Percentiles rank a stretch among this genome's conserved stretches.
Conservation (phyloP, 2,329 filamentous ascomycete genomes). For the Apiospora phragmitis region DNA sequence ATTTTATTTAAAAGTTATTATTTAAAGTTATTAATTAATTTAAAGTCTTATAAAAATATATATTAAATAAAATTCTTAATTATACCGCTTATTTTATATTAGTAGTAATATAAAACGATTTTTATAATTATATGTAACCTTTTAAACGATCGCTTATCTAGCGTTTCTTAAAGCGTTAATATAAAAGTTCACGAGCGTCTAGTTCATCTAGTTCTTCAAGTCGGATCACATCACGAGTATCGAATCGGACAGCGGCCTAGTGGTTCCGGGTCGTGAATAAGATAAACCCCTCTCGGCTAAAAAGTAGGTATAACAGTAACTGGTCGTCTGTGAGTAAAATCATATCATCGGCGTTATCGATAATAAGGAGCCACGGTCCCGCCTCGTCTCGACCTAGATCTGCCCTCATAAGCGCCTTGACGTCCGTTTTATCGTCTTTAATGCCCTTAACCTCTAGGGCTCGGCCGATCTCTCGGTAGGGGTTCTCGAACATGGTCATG, state of each 20-base stretch:
- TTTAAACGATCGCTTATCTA: conserved; percentile 3
- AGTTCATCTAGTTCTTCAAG: background rate
- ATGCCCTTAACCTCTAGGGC: background rate
- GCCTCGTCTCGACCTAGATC: background rate
- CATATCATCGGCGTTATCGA: background rate
- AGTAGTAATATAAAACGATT: no score
- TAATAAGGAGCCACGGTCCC: background rate
- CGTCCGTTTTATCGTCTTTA: background rate
- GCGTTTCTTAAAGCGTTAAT: background rate
- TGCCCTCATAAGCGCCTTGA: conserved; percentile 25
- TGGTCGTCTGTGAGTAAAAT: background rate
- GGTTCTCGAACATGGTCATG: background rate
- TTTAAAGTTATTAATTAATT: no score
- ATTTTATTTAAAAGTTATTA: no score
- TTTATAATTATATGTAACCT: no score
- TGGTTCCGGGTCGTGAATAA: background rate
- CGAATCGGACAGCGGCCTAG: background rate
- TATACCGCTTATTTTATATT: no score
- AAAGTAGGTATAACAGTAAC: background rate
- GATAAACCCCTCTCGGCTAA: background rate
- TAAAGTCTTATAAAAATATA: no score
- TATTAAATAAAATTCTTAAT: no score
- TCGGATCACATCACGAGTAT: no score
- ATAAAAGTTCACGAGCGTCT: background rate
- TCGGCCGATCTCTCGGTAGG: background rate